Conservation (phyloP, 1,284 basidiomycete species). For the Clitocybe nebularis region DNA sequence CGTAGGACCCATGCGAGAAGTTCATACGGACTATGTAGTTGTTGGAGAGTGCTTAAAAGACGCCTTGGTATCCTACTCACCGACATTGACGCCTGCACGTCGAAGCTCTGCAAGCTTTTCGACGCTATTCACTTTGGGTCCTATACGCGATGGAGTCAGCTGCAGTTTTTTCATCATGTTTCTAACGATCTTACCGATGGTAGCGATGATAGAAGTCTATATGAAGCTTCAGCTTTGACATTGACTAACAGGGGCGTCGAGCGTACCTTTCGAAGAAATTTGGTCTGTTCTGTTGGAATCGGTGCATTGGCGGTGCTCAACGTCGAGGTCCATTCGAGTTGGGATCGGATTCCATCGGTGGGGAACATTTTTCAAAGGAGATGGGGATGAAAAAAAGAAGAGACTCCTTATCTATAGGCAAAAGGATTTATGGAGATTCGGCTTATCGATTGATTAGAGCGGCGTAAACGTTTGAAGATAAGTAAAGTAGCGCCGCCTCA, state of each 20-base stretch:
- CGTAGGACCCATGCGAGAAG: conserved; percentile 95
- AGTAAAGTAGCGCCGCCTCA: too few species aligned
- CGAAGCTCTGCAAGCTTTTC: conserved; percentile 82
- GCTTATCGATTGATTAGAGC: conserved; percentile 17
- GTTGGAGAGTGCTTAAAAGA: conserved; percentile 6
- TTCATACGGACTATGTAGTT: conserved; percentile 86
- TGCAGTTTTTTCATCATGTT: too few species aligned
- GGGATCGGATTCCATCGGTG: conserved; percentile 63
- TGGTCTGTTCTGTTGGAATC: conserved; percentile 71
- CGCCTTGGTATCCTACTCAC: conserved; percentile 44
- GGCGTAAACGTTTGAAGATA: too few species aligned
- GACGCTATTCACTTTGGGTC: conserved; percentile 88
- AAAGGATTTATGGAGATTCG: conserved; percentile 2
- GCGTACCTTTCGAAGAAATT: conserved; percentile 86
- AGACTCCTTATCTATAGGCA: conserved; percentile 4
- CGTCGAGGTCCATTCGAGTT: conserved; percentile 88
- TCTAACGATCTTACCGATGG: conserved; percentile 70
- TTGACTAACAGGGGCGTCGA: conserved; percentile 14
- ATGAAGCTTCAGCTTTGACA: conserved; percentile 12
- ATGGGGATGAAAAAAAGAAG: conserved; percentile 3
- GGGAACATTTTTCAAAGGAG: conserved; percentile 24
- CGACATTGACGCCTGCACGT: conserved; percentile 92
- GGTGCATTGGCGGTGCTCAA: conserved; percentile 71
- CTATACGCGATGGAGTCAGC: conserved; percentile 34
- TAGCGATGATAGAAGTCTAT: conserved; percentile 94